These are phyloP conservation scores for Populus pruinosa DNA, from an alignment of 345 rosid species.

Conservation along the genomic window DNA sequence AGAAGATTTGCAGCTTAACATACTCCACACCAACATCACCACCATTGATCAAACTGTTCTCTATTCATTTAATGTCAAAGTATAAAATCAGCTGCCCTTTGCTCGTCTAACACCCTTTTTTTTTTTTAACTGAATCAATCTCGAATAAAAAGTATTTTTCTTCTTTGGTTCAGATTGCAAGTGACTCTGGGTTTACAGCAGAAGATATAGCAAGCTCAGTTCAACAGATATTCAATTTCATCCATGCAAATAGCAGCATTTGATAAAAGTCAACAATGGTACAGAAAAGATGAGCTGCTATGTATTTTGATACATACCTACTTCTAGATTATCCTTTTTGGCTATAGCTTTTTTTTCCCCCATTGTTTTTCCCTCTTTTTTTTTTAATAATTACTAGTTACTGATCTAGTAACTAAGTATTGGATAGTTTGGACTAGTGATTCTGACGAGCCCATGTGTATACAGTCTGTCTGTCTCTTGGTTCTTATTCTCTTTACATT, in stretches of 20 bases:
- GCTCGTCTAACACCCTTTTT: not conserved
- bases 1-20: slow-evolving; percentile 81
- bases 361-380: slow-evolving; percentile 7
- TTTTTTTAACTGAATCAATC: not conserved
- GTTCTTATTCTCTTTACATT: too few relatives aligned
- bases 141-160: not conserved
- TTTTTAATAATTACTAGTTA: slow-evolving; percentile 4
- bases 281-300: slow-evolving; percentile 5
- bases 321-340: not conserved
- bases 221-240: slow-evolving; percentile 81
- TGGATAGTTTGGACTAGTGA: not conserved
- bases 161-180: slow-evolving; percentile 46
- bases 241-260: slow-evolving; percentile 72
- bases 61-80: slow-evolving; percentile 94
- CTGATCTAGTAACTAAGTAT: not conserved
- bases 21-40: slow-evolving; percentile 90
- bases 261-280: slow-evolving; percentile 21
- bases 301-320: not conserved
- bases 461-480: not conserved
- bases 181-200: slow-evolving; percentile 68
- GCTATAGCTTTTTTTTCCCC: not conserved
- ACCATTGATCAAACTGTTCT: slow-evolving; percentile 95
- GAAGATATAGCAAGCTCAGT: slow-evolving; percentile 87
- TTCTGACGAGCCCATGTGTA: not conserved
- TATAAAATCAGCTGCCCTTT: slow-evolving; percentile 13